Percentiles rank a stretch among this genome's conserved stretches.
Evolutionary conservation across 306 rosid genomes (phyloP).

Genomic region (Astragalus glycyphyllos): DNA sequence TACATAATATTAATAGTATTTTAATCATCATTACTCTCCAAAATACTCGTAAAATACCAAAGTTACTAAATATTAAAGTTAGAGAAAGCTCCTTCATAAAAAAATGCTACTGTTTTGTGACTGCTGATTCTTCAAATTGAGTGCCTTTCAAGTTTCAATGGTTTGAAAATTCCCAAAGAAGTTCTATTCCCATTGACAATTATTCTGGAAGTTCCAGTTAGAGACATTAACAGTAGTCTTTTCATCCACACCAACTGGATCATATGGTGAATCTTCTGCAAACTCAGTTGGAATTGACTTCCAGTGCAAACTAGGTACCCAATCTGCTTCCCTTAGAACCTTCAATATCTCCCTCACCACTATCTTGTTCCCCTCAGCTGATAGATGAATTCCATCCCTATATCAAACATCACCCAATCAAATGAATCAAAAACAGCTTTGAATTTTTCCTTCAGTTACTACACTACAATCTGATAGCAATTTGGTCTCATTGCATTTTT

Average conservation of each 20-base stretch:
- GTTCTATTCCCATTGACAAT: slow-evolving; percentile 26
- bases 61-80: too few species aligned
- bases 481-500: too few species aligned
- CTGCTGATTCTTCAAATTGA: slow-evolving; percentile 8
- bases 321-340: slow-evolving; percentile 63
- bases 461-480: too few species aligned
- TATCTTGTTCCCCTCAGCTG: slow-evolving; percentile 73
- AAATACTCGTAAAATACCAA: too few species aligned
- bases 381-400: slow-evolving; percentile 85
- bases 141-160: not conserved
- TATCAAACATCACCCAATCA: too few species aligned
- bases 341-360: slow-evolving; percentile 69
- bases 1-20: too few species aligned
- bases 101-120: not conserved
- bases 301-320: slow-evolving; percentile 76
- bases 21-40: too few species aligned
- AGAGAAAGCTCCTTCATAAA: not conserved
- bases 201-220: not conserved
- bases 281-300: slow-evolving; percentile 64
- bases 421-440: too few species aligned
- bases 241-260: slow-evolving; percentile 47
- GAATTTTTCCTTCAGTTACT: too few species aligned
- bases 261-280: slow-evolving; percentile 57
- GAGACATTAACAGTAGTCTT: slow-evolving; percentile 43
- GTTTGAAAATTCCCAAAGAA: slow-evolving; percentile 12